phyloP scores from a whole-genome alignment of 371 early-diverging fungal genomes.

The Cokeromyces recurvatus region DNA sequence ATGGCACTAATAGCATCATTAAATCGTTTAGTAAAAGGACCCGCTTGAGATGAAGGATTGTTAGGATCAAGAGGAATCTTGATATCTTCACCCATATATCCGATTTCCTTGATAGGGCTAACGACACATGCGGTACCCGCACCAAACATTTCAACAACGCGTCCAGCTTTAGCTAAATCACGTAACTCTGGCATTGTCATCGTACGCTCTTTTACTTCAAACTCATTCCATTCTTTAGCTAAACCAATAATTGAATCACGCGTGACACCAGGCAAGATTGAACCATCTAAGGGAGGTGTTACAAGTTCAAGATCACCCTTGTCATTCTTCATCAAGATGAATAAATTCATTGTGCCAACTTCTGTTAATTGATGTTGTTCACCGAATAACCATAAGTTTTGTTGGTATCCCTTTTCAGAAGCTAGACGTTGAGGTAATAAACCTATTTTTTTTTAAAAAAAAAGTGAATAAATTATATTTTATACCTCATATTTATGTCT shows the following conservation, averaged over 20 bases:
- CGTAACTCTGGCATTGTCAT: slow-evolving; percentile 83
- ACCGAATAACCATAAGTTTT: slow-evolving; percentile 95
- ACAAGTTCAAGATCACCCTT: slow-evolving; percentile 78
- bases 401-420: slow-evolving; percentile 81
- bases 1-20: slow-evolving; percentile 88
- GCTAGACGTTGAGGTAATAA: slow-evolving; percentile 89
- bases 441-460: no score
- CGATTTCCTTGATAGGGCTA: slow-evolving; percentile 84
- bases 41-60: slow-evolving; percentile 77
- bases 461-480: not conserved
- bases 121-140: slow-evolving; percentile 97
- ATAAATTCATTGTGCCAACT: slow-evolving; percentile 97
- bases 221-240: slow-evolving; percentile 82
- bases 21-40: slow-evolving; percentile 85
- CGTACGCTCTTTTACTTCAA: slow-evolving; percentile 84
- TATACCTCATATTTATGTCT: slow-evolving; percentile 38
- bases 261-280: slow-evolving; percentile 97
- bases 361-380: slow-evolving; percentile 84
- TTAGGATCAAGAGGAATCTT: slow-evolving; percentile 86
- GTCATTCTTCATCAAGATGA: slow-evolving; percentile 79
- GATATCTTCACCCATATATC: slow-evolving; percentile 66
- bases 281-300: slow-evolving; percentile 93
- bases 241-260: slow-evolving; percentile 88
- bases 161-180: slow-evolving; percentile 67
- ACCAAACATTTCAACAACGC: slow-evolving; percentile 82